Conservation (phyloP, 2,329 filamentous ascomycete genomes). For the Paraphaeosphaeria sporulosa region DNA sequence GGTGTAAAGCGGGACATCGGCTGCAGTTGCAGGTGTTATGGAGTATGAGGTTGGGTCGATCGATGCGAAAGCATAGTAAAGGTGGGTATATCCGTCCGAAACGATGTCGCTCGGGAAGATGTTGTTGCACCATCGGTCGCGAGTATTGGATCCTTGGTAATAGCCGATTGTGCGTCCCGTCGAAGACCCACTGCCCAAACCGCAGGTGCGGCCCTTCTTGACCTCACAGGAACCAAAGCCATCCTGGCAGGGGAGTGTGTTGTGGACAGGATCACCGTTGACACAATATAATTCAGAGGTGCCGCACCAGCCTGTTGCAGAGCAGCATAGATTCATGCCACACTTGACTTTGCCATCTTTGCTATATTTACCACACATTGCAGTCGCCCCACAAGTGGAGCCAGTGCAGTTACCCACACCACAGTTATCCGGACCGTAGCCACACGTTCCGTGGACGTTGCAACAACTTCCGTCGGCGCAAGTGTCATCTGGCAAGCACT, state of each 20-base stretch:
- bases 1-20: slow-evolving; percentile 29
- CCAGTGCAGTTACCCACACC: slow-evolving; percentile 1
- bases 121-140: slow-evolving; percentile 37
- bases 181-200: slow-evolving; percentile 24
- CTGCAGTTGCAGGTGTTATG: slow-evolving; percentile 28
- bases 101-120: slow-evolving; percentile 45
- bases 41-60: slow-evolving; percentile 33
- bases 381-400: slow-evolving; percentile 45
- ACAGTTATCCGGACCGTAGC: slow-evolving; percentile 1
- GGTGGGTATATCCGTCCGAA: slow-evolving; percentile 42
- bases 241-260: slow-evolving; percentile 39
- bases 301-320: slow-evolving; percentile 28
- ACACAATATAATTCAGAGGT: slow-evolving; percentile 24
- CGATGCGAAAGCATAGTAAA: slow-evolving; percentile 40
- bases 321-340: slow-evolving; percentile 26
- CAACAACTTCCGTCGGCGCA: slow-evolving; percentile 11
- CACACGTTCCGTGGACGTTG: slow-evolving; percentile 2
- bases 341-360: slow-evolving; percentile 10
- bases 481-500: slow-evolving; percentile 2
- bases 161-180: slow-evolving; percentile 47
- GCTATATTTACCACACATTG: slow-evolving; percentile 45
- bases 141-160: slow-evolving; percentile 43
- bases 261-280: slow-evolving; percentile 24
- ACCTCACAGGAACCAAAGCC: slow-evolving; percentile 47
- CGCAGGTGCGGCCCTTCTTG: slow-evolving; percentile 33